These are phyloP conservation scores for Vigna hirtella DNA, from an alignment of 306 rosid genomes.

Conservation along the genomic window DNA sequence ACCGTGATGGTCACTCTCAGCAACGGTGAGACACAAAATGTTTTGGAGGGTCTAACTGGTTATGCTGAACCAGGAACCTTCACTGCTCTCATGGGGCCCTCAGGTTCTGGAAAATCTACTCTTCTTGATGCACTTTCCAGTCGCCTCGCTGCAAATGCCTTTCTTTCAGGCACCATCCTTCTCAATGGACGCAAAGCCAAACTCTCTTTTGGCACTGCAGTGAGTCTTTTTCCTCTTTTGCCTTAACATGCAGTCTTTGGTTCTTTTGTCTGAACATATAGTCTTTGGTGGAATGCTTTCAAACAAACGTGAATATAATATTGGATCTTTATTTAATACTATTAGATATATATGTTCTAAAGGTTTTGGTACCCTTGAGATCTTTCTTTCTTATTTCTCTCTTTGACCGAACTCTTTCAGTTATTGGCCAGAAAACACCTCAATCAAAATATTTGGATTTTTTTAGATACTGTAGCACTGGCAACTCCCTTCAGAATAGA, in stretches of 20 bases:
- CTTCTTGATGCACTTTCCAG: conserved; percentile 95
- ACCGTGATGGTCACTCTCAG: conserved; percentile 84
- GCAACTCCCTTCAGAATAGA: background rate
- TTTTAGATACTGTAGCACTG: background rate
- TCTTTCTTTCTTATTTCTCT: background rate
- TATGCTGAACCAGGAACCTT: conserved; percentile 95
- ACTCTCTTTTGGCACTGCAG: conserved; percentile 95
- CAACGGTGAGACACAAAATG: conserved; percentile 88
- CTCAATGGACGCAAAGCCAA: conserved; percentile 94
- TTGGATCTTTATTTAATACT: background rate
- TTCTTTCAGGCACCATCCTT: conserved; percentile 83
- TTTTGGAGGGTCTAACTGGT: conserved; percentile 80
- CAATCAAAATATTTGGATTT: background rate
- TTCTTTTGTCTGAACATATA: background rate
- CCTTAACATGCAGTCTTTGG: background rate
- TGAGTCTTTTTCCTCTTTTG: conserved; percentile 46
- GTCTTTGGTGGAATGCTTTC: background rate
- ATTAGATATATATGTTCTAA: background rate
- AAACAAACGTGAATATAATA: background rate
- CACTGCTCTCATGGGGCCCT: conserved; percentile 98
- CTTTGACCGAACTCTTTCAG: background rate
- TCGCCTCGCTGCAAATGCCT: conserved; percentile 91
- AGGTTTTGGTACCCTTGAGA: background rate
- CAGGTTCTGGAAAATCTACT: conserved; percentile 96
- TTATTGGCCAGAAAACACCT: background rate